Percentiles rank a stretch among this genome's conserved stretches.
Evolutionary conservation across 2,329 filamentous ascomycete genomes (phyloP).

Genomic region (Cladosporium oxysporum): DNA sequence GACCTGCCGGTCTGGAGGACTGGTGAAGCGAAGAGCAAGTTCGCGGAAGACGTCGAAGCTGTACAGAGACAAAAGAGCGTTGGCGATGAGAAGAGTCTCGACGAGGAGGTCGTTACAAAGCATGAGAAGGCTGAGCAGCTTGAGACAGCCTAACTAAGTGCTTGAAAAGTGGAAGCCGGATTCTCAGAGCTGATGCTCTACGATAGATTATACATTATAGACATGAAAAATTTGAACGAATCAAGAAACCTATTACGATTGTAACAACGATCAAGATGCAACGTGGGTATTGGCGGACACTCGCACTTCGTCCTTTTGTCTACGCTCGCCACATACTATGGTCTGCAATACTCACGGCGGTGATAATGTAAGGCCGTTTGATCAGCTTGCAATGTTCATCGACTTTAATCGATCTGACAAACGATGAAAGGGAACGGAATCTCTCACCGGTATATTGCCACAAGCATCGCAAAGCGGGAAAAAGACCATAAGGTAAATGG

Average conservation of each 20-base stretch:
- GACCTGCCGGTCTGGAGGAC: slow-evolving; percentile 41
- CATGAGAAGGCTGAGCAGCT: slow-evolving; percentile 7
- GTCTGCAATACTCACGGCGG: too few relatives aligned
- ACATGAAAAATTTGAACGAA: neutral
- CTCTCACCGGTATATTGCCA: too few relatives aligned
- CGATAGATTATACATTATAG: neutral
- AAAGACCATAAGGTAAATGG: too few relatives aligned
- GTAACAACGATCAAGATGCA: neutral
- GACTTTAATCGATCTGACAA: neutral
- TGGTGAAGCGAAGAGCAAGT: slow-evolving; percentile 52
- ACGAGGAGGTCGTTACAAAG: neutral
- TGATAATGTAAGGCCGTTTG: neutral
- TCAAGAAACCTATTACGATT: neutral
- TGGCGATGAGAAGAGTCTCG: neutral
- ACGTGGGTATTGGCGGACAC: neutral
- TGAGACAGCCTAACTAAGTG: neutral
- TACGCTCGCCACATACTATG: too few relatives aligned
- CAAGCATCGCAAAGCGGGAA: too few relatives aligned
- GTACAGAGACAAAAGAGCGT: slow-evolving; percentile 42
- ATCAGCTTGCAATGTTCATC: neutral
- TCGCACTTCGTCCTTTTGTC: too few relatives aligned
- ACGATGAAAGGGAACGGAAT: neutral
- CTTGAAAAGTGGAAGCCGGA: neutral
- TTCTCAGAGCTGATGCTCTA: neutral
- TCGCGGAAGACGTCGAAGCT: slow-evolving; percentile 75